Evolutionary conservation across 2,329 filamentous ascomycete genomes (phyloP).

Genomic region (Graphilbum ipis-grandicollis): DNA sequence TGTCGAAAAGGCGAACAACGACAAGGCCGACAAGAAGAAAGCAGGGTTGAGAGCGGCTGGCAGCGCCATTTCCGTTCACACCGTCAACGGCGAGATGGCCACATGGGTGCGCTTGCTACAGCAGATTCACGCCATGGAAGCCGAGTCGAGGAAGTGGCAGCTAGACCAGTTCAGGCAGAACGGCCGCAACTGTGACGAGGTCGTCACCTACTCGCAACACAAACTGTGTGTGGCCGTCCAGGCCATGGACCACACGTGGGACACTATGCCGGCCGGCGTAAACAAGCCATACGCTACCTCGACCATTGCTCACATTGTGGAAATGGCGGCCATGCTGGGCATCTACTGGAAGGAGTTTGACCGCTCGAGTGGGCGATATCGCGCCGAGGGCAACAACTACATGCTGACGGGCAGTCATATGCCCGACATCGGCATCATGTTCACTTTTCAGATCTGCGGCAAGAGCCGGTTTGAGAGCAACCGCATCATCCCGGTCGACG

Average conservation of each 20-base stretch:
- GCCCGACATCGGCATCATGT: conserved; percentile 34
- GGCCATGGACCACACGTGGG: conserved; percentile 27
- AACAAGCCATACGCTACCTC: conserved; percentile 34
- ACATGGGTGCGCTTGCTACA: conserved; percentile 35
- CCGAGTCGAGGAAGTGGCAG: conserved; percentile 29
- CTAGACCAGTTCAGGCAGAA: conserved; percentile 11
- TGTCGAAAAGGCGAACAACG: too few species aligned
- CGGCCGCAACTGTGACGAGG: conserved; percentile 7
- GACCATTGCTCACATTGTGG: conserved; percentile 35
- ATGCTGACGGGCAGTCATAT: conserved; percentile 28
- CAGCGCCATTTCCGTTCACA: too few species aligned
- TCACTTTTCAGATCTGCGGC: conserved; percentile 33
- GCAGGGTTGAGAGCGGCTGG: too few species aligned
- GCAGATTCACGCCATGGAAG: conserved; percentile 31
- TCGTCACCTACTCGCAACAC: conserved; percentile 14
- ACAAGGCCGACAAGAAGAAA: too few species aligned
- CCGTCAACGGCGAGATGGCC: conserved; percentile 37
- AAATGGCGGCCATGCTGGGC: conserved; percentile 34
- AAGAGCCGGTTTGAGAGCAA: conserved; percentile 28
- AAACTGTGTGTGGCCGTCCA: conserved; percentile 28
- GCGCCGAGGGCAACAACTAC: conserved; percentile 38
- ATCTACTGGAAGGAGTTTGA: conserved; percentile 44
- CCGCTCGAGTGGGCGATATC: conserved; percentile 29
- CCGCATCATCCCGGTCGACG: conserved; percentile 33
- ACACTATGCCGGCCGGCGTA: conserved; percentile 29